These are phyloP conservation scores for Diversispora eburnea DNA, from an alignment of 192 early-diverging fungal species.

Conservation along the genomic window DNA sequence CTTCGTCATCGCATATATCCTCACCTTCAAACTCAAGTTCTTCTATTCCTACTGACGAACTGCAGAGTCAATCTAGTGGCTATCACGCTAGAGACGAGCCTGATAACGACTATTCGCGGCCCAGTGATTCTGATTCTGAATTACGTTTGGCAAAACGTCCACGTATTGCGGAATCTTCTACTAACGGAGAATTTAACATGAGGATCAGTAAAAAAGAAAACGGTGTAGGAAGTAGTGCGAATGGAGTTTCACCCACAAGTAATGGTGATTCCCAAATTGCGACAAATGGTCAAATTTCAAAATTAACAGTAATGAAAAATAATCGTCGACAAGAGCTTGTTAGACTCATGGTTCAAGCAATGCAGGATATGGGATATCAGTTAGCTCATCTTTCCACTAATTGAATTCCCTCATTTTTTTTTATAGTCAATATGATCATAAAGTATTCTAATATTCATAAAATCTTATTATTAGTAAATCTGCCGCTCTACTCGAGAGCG, in stretches of 20 bases:
- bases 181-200: conserved; percentile 14
- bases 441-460: neutral
- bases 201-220: conserved; percentile 23
- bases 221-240: conserved; percentile 24
- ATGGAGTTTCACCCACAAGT: conserved; percentile 22
- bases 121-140: conserved; percentile 27
- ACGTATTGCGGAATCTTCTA: conserved; percentile 24
- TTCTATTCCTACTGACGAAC: conserved; percentile 23
- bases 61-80: conserved; percentile 10
- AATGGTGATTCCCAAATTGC: conserved; percentile 14
- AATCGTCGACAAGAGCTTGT: conserved; percentile 62
- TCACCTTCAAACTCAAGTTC: conserved; percentile 27
- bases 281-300: conserved; percentile 18
- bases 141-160: conserved; percentile 20
- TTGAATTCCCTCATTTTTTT: neutral
- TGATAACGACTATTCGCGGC: conserved; percentile 16
- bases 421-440: neutral
- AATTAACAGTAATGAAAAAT: neutral
- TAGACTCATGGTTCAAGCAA: conserved; percentile 83
- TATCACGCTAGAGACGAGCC: conserved; percentile 25
- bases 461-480: conserved; percentile 51
- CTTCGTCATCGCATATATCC: conserved; percentile 11
- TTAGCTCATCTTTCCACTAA: conserved; percentile 38
- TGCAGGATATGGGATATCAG: conserved; percentile 77
- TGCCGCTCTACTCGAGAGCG: conserved; percentile 64